Percentiles rank a stretch among this genome's conserved stretches.
Conservation (phyloP, 306 rosid genomes). For the Cicer cuneatum region DNA sequence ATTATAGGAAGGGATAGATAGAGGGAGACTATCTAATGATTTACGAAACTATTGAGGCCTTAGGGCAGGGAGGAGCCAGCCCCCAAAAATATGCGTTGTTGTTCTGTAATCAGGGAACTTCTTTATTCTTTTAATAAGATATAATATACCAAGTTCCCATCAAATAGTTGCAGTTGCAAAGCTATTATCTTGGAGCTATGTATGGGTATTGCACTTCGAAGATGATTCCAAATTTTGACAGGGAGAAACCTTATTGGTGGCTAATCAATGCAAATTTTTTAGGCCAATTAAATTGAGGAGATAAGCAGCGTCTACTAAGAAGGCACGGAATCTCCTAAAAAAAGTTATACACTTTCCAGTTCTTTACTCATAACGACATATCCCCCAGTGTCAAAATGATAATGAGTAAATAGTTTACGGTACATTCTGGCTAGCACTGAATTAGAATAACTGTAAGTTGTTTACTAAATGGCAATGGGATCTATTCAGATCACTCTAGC, state of each 20-base stretch:
- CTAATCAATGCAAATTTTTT: not conserved
- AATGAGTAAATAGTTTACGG: not conserved
- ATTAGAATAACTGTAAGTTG: not conserved
- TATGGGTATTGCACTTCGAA: not conserved
- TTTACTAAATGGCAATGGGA: not conserved
- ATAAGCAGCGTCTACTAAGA: not conserved
- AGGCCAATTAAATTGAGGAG: not conserved
- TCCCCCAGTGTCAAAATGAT: constrained; percentile 5
- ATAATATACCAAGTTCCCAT: not conserved
- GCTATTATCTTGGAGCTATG: not conserved
- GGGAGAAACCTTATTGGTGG: not conserved
- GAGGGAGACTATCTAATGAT: not conserved
- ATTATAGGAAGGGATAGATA: not conserved
- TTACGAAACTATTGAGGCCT: not conserved
- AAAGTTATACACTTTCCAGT: not conserved
- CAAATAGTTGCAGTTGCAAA: not conserved
- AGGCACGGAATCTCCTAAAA: constrained; percentile 11
- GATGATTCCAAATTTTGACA: not conserved
- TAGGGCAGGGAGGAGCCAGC: not conserved
- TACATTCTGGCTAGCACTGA: constrained; percentile 4
- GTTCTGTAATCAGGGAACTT: constrained; percentile 8
- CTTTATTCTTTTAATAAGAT: not conserved
- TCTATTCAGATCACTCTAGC: constrained; percentile 26
- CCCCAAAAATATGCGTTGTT: not conserved
- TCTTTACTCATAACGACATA: not conserved